These are phyloP conservation scores for Prunus mira DNA, from an alignment of 306 rosid genomes.

Conservation along the genomic window DNA sequence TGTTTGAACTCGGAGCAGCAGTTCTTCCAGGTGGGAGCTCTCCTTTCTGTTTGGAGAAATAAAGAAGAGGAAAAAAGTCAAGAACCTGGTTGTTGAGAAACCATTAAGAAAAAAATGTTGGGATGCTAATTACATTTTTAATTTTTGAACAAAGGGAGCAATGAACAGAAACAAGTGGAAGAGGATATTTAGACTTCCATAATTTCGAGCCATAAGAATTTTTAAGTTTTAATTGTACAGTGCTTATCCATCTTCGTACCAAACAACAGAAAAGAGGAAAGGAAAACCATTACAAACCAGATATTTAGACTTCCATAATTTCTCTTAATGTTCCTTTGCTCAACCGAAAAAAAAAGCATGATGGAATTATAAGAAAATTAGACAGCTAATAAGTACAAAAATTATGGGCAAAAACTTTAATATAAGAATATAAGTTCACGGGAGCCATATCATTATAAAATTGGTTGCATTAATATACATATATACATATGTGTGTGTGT, in stretches of 20 bases:
- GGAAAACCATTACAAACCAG: not conserved
- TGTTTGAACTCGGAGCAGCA: slow-evolving; percentile 25
- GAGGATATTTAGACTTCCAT: not conserved
- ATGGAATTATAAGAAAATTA: not conserved
- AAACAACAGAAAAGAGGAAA: not conserved
- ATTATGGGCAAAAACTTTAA: not conserved
- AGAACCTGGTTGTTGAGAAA: not conserved
- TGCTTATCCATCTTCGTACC: not conserved
- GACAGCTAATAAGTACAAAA: not conserved
- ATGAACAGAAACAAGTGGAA: not conserved
- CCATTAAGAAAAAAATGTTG: not conserved
- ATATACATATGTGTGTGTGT: too few relatives aligned
- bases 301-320: not conserved
- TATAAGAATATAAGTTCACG: not conserved
- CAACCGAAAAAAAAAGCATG: not conserved
- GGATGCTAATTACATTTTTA: not conserved
- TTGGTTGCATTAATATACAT: not conserved
- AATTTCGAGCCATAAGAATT: not conserved
- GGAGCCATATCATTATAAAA: not conserved
- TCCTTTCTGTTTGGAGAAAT: slow-evolving; percentile 62
- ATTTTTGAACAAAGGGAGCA: not conserved
- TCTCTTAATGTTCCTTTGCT: not conserved
- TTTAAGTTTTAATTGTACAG: not conserved
- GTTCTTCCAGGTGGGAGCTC: slow-evolving; percentile 94
- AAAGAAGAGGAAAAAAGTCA: not conserved